These are phyloP conservation scores for Backusella luteola DNA, from an alignment of 192 early-diverging fungal genomes.

Conservation along the genomic window DNA sequence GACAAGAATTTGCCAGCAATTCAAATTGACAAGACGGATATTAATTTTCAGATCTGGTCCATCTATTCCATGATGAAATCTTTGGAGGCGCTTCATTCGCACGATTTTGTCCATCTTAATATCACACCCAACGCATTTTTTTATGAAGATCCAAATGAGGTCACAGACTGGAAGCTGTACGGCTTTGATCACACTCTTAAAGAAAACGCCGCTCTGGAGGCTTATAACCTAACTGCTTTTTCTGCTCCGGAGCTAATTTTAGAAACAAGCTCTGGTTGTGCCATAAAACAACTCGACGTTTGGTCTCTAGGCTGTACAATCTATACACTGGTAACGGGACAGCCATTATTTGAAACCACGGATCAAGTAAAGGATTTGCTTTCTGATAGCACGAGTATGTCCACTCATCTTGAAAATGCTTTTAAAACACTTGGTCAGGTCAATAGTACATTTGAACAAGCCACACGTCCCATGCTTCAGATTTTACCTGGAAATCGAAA, in stretches of 20 bases:
- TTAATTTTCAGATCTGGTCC: slow-evolving; percentile 10
- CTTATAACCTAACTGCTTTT: background rate
- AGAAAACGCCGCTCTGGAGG: background rate
- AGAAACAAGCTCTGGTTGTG: background rate
- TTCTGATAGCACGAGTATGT: background rate
- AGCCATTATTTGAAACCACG: background rate
- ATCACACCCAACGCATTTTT: background rate
- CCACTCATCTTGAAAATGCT: background rate
- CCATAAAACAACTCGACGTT: background rate
- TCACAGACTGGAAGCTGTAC: background rate
- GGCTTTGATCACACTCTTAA: background rate
- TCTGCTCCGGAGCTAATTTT: slow-evolving; percentile 7
- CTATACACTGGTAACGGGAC: background rate
- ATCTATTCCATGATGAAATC: slow-evolving; percentile 6
- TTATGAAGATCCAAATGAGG: background rate
- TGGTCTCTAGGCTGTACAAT: background rate
- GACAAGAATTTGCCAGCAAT: background rate
- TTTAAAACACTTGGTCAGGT: background rate
- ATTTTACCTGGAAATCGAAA: background rate
- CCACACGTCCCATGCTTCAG: background rate
- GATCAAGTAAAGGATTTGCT: background rate
- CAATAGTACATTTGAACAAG: background rate
- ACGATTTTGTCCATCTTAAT: background rate
- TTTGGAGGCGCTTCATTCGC: background rate
- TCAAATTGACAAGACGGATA: background rate